Percentiles rank a stretch among this genome's conserved stretches.
phyloP scores from a whole-genome alignment of 225 moss, liverwort and hornwort genomes.

The Polytrichum formosum region DNA sequence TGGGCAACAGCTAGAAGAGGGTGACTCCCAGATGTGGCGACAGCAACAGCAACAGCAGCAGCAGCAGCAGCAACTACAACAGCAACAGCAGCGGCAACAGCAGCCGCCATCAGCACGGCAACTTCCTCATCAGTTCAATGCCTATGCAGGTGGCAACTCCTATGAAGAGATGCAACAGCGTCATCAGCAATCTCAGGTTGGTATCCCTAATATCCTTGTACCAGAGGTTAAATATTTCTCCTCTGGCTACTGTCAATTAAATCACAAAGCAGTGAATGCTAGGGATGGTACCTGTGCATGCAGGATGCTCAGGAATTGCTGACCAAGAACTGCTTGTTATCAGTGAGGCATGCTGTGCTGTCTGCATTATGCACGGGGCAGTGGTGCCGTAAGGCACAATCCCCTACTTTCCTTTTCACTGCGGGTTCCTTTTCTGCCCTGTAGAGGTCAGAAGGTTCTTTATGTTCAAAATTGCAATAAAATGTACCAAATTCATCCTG shows the following conservation, averaged over 20 bases:
- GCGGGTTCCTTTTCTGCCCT: background rate
- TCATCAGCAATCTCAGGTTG: slow-evolving; percentile 59
- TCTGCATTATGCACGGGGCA: slow-evolving; percentile 48
- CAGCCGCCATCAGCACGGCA: slow-evolving; percentile 5
- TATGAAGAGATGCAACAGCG: slow-evolving; percentile 43
- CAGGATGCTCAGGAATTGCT: slow-evolving; percentile 46
- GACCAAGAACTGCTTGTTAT: slow-evolving; percentile 50
- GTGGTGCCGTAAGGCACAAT: slow-evolving; percentile 30
- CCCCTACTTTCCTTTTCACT: slow-evolving; percentile 23
- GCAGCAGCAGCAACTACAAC: slow-evolving; percentile 60
- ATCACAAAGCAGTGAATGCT: slow-evolving; percentile 40
- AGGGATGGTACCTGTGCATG: slow-evolving; percentile 43
- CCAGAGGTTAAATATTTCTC: too few species aligned
- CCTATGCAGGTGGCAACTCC: slow-evolving; percentile 24
- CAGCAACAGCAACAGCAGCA: slow-evolving; percentile 54
- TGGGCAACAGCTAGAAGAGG: slow-evolving; percentile 72
- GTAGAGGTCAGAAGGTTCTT: background rate
- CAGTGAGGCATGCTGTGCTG: slow-evolving; percentile 46
- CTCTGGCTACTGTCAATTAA: slow-evolving; percentile 1
- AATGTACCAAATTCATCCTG: too few species aligned
- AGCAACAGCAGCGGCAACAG: slow-evolving; percentile 52
- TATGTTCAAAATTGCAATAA: background rate
- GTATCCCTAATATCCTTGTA: background rate
- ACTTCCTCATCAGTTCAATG: slow-evolving; percentile 50
- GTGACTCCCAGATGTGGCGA: slow-evolving; percentile 82